Evolutionary conservation across 345 rosid species (phyloP), one percentile per base, ranked within the genome.

Genomic region (Noccaea bulbosa): DNA sequence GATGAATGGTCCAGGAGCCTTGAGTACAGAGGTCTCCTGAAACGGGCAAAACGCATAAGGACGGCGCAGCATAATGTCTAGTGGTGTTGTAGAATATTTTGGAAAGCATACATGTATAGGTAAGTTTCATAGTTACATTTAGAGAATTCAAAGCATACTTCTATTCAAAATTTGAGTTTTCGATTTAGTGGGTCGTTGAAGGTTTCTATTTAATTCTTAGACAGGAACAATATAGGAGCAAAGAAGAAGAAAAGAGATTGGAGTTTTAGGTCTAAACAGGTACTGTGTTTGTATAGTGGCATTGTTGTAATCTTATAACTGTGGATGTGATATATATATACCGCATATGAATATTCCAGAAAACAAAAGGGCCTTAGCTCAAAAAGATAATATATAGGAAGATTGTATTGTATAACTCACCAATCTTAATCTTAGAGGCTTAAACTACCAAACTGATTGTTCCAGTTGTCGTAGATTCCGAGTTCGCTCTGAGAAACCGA

Each of bases 1-100:
- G 98, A 91, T 65, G 91, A 86, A 35, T 93, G 97, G 98, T 91
- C 98, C 12, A 86, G 90, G 81, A 87, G 94, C 83, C 76, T 43
- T 16, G 93, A 85, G 11, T 93, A 89, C 73, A 82, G 39, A 37
- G 54, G 70, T 68, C 91, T 93, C 76, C 79, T 93, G 73, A 84
- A 79, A 68, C 88, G 83, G n/a, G 94, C 90, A 12, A 63, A 57
- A 9, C 84, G 77, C 77, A 76, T 52, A 55, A 83, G 56, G 27
- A 46, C 71, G 11, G 55, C 59, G 53, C 76, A 80, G 58, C 22
- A 20, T 20, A 81, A 70, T 4, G 69, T 77, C 47, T 88, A 85
- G 87, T 41, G 40, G 40, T 49, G 47, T 22, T 68, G 33, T 62
- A 39, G 3, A 53, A 64, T 68, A 47, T 53, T 8, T 8, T 7